Base-by-base conservation (phyloP, 129 eudicot species). In the Dittrichia graveolens region DNA sequence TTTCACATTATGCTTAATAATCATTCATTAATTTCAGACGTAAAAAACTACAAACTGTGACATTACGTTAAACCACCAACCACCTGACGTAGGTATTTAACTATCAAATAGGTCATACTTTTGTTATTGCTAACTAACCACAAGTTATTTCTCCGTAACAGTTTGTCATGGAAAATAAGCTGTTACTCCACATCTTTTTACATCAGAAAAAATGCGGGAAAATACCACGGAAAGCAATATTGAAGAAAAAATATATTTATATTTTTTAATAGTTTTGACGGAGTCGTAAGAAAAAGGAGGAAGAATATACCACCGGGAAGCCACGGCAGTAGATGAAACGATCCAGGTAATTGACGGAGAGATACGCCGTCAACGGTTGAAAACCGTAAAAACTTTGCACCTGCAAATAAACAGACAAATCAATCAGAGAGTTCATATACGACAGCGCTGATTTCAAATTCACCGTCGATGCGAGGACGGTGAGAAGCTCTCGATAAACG, bases 341-440 rank as follows among this genome's bases (percentile, higher is more conserved):
- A 77, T 93, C 96, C 57, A 89, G 50, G 67, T 93, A 93, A 83
- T 85, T 93, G 68, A 93, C 98, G 64, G 98, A 63, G 62, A 93
- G 96, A 61, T 93, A 93, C 54, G 92, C 98, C 75, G 98, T 93
- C 61, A 89, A 75, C 47, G 98, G 88, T 79, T 87, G 95, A 69
- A 93, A 93, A 14, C 96, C 91, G 67, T 83, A 85, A 69, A 79
- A 87, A 9, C 87, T 80, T 73, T 85, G 89, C 67, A 89, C 98
- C 98, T 92, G 86, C 65, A 61, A 72, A 44, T 38, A 45, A 35
- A 14, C 24, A 35, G 10, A 67, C 46, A 67, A 47, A 34, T 5
- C 53, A 56, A 39, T 39, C 62, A 15, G 37, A 53, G 47, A 14
- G 61, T 69, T 8, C 10, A 42, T 8, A 18, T 5, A 44, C 5